Conservation (phyloP, 106 monocot genomes). For the Vanilla planifolia region DNA sequence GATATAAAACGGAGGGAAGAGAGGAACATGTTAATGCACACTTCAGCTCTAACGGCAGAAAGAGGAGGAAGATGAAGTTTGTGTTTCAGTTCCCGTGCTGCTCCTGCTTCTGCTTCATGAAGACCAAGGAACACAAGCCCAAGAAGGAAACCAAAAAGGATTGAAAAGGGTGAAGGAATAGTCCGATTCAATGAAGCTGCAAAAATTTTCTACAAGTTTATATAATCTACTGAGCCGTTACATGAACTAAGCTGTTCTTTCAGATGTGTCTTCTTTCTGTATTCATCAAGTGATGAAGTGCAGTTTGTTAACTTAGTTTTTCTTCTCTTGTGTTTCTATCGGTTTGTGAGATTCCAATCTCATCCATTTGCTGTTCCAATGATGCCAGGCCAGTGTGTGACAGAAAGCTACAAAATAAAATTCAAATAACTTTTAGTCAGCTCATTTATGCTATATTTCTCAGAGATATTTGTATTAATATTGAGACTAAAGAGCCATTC, state of each 20-base stretch:
- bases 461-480: too few relatives aligned
- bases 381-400: constrained; percentile 6
- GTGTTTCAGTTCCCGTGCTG: constrained; percentile 54
- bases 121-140: constrained; percentile 22
- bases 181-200: neutral
- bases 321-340: neutral
- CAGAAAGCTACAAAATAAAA: constrained; percentile 1
- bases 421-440: too few relatives aligned
- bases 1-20: too few relatives aligned
- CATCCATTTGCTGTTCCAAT: constrained; percentile 9
- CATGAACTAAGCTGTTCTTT: neutral
- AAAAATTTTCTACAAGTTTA: neutral
- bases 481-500: too few relatives aligned
- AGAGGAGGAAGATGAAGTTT: constrained; percentile 36
- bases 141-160: constrained; percentile 33
- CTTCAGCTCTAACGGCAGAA: neutral
- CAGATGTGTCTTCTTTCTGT: neutral
- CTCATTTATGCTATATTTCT: too few relatives aligned
- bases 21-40: neutral
- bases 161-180: neutral
- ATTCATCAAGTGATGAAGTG: too few relatives aligned
- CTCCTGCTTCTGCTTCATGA: constrained; percentile 63
- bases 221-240: neutral
- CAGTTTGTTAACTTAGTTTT: neutral
- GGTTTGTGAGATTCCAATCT: constrained; percentile 3